Percentiles rank a stretch among this genome's conserved stretches.
Conservation (phyloP, 1,284 basidiomycete species). For the Phaffia rhodozyma region DNA sequence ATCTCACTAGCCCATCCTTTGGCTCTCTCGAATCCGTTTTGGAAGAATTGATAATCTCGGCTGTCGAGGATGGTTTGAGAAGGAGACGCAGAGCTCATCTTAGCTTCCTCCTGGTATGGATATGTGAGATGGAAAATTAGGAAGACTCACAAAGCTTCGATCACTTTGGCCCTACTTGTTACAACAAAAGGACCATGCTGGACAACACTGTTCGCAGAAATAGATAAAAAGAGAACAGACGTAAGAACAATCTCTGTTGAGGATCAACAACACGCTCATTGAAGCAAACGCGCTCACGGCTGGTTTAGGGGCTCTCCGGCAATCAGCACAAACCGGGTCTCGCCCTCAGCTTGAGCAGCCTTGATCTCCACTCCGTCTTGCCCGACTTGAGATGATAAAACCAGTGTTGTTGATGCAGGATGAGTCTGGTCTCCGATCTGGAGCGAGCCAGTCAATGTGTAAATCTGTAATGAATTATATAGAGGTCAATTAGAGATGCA, state of each 20-base stretch:
- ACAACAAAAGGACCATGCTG: constrained; percentile 49
- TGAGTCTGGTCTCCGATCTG: constrained; percentile 38
- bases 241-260: neutral
- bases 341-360: constrained; percentile 39
- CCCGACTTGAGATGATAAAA: constrained; percentile 32
- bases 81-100: neutral
- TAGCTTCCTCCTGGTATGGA: too few species aligned
- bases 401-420: constrained; percentile 44
- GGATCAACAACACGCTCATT: constrained; percentile 41
- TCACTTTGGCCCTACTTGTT: constrained; percentile 65
- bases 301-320: constrained; percentile 86
- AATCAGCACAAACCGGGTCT: constrained; percentile 61
- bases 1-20: constrained; percentile 78
- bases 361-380: constrained; percentile 33
- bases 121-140: neutral
- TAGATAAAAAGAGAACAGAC: neutral
- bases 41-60: constrained; percentile 45
- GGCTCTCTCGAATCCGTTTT: constrained; percentile 85
- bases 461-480: neutral
- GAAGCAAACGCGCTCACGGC: constrained; percentile 26
- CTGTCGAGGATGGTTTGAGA: neutral
- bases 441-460: constrained; percentile 51
- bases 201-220: neutral
- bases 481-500: neutral
- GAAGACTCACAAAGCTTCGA: constrained; percentile 56